phyloP scores from a whole-genome alignment of 352 stramenopile species.

The Aphanomyces astaci region DNA sequence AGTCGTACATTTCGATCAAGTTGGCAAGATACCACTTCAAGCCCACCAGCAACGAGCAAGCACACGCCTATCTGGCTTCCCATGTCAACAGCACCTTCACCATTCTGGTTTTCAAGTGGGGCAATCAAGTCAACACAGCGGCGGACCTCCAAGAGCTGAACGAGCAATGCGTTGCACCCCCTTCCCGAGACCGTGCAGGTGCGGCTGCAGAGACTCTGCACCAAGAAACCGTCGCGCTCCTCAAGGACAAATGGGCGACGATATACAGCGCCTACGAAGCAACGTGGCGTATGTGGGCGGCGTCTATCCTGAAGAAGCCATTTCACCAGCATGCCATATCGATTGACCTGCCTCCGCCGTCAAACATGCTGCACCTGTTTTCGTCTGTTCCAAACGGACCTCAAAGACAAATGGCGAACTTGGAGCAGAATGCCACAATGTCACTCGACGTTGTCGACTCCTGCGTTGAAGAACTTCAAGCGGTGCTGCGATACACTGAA shows the following conservation, averaged over 20 bases:
- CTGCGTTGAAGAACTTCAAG: too few species aligned
- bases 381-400: not conserved
- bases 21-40: not conserved
- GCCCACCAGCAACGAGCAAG: not conserved
- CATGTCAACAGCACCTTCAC: not conserved
- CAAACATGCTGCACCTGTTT: constrained; percentile 10
- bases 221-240: constrained; percentile 5
- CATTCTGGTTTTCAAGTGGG: not conserved
- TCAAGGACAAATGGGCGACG: constrained; percentile 14
- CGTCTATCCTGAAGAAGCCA: constrained; percentile 10
- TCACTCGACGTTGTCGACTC: constrained; percentile 16
- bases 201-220: constrained; percentile 13
- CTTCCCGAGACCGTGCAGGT: constrained; percentile 1
- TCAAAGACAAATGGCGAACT: not conserved
- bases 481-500: too few species aligned
- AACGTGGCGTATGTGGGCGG: constrained; percentile 25
- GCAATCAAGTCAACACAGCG: not conserved
- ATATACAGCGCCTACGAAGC: constrained; percentile 10
- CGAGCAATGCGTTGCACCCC: not conserved
- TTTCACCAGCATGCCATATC: not conserved
- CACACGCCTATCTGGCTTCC: not conserved
- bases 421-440: not conserved
- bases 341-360: constrained; percentile 21
- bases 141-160: not conserved
- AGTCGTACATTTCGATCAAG: not conserved